Percentiles rank a stretch among this genome's conserved stretches.
phyloP scores from a whole-genome alignment of 345 rosid species.

The Eucalyptus curtisii region DNA sequence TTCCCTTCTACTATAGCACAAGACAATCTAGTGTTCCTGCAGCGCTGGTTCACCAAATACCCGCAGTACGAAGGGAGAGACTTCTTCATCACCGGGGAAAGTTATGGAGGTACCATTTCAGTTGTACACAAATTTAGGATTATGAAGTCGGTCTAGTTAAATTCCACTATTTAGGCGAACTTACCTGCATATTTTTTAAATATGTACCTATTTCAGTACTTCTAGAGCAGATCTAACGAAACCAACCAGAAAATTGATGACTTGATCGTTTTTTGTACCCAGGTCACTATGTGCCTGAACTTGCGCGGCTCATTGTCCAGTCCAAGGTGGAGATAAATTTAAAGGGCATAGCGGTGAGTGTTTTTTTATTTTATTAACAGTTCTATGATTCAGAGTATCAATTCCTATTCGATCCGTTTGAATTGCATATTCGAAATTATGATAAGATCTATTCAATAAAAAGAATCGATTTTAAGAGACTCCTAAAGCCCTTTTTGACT shows the following conservation, averaged over 20 bases:
- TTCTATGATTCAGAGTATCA: neutral
- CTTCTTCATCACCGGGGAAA: conserved; percentile 20
- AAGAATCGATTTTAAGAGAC: neutral
- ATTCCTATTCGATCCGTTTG: neutral
- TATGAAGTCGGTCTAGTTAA: neutral
- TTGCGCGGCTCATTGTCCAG: conserved; percentile 15
- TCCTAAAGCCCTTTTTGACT: neutral
- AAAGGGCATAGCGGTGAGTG: conserved; percentile 31
- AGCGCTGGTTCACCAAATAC: conserved; percentile 9
- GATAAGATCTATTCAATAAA: neutral
- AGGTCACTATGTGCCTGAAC: conserved; percentile 46
- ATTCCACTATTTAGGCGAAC: neutral
- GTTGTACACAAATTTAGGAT: neutral
- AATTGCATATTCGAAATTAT: neutral
- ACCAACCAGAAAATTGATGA: neutral
- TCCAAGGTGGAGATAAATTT: conserved; percentile 8
- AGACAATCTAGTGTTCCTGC: conserved; percentile 18
- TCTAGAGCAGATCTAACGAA: neutral
- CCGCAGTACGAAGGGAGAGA: conserved; percentile 19
- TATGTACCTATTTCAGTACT: neutral
- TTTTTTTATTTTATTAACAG: neutral
- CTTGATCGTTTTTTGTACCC: neutral
- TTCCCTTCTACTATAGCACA: neutral
- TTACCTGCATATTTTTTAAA: neutral
- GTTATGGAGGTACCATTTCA: conserved; percentile 15